A percentile compares a stretch with the other conserved stretches of the same genome.
Evolutionary conservation across 805 yeast species (phyloP).

Genomic region (Candida nitratophila): DNA sequence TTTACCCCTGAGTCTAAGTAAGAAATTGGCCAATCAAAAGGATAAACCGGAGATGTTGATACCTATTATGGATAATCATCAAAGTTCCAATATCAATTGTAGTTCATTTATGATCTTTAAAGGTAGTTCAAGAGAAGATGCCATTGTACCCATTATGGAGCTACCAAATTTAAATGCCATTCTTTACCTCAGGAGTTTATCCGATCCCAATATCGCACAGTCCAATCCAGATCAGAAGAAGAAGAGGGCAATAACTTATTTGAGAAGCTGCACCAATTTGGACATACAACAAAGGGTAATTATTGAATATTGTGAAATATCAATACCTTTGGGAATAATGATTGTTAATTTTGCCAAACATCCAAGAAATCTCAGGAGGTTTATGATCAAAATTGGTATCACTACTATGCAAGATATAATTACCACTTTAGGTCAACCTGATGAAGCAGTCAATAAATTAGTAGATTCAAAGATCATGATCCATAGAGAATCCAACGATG

Average conservation of each 20-base stretch:
- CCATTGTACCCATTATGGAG: slow-evolving; percentile 1
- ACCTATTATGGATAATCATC: slow-evolving; percentile 17
- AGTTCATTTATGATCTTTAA: slow-evolving; percentile 32
- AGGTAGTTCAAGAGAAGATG: slow-evolving; percentile 30
- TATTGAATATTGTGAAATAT: slow-evolving; percentile 5
- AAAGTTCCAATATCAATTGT: slow-evolving; percentile 28
- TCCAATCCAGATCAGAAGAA: too few relatives aligned
- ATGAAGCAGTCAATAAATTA: slow-evolving; percentile 37
- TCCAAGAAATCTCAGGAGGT: slow-evolving; percentile 13
- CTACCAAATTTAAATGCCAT: not conserved
- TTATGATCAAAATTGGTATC: slow-evolving; percentile 27
- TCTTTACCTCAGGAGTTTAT: not conserved
- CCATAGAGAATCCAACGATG: too few relatives aligned
- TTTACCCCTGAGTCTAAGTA: slow-evolving; percentile 11
- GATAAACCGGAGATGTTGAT: slow-evolving; percentile 11
- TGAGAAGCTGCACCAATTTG: not conserved
- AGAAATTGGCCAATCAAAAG: not conserved
- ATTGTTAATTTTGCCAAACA: slow-evolving; percentile 18
- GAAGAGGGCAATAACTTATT: not conserved
- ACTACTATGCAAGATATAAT: slow-evolving; percentile 45
- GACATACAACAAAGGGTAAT: not conserved
- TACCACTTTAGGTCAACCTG: slow-evolving; percentile 48
- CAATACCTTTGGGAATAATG: slow-evolving; percentile 12
- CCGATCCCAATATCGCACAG: too few relatives aligned
- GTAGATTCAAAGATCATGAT: slow-evolving; percentile 35